These are phyloP conservation scores for Coffea eugenioides DNA, from an alignment of 257 asterid species.

Conservation along the genomic window DNA sequence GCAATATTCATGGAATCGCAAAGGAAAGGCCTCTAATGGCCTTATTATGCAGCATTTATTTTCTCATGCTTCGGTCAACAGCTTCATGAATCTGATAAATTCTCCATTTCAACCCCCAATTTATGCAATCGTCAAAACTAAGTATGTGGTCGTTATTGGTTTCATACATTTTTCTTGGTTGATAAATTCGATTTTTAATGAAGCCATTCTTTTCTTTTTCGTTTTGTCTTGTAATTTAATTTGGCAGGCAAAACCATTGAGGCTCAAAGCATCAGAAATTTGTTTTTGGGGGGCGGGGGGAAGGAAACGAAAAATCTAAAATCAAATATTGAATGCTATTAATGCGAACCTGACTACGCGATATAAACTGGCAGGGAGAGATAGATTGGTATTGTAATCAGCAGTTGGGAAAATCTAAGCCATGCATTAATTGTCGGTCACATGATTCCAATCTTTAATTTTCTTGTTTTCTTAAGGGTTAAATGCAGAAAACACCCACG, in stretches of 20 bases:
- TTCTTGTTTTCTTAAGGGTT: constrained; percentile 40
- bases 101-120: too few species aligned
- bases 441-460: constrained; percentile 35
- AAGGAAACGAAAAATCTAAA: not conserved
- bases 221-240: too few species aligned
- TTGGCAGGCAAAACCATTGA: too few species aligned
- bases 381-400: constrained; percentile 24
- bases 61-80: not conserved
- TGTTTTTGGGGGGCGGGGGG: not conserved
- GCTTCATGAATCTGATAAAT: too few species aligned
- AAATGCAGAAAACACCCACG: too few species aligned
- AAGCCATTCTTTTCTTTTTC: too few species aligned
- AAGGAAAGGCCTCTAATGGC: not conserved
- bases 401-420: constrained; percentile 35
- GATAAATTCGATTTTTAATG: too few species aligned
- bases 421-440: constrained; percentile 41
- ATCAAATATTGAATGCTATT: not conserved
- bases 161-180: too few species aligned
- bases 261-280: not conserved
- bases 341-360: not conserved
- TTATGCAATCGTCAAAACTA: too few species aligned
- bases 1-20: not conserved
- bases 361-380: not conserved
- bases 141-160: too few species aligned
- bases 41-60: not conserved